Evolutionary conservation across 1,284 basidiomycete species (phyloP), one percentile per base, ranked within the genome.

Genomic region (Mycena sp.): DNA sequence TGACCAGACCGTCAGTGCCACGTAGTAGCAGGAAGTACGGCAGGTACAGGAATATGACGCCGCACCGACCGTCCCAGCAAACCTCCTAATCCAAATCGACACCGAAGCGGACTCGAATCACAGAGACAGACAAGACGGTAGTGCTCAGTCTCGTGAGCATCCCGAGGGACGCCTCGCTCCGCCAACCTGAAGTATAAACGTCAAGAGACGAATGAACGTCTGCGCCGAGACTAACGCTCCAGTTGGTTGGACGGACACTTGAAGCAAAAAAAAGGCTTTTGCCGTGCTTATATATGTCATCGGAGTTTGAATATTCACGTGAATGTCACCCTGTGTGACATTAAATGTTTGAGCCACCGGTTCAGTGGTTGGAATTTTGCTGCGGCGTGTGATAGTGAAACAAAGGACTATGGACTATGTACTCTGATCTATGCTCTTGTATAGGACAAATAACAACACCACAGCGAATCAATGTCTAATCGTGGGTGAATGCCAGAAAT

Each of bases 41-140:
- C 77, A 82, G 79, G 81, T 83, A 78, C 74, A 83, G 82, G 83
- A 85, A 86, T 86, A 86, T 86, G 80, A 83, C 78, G 81, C 82
- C 79, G 73, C 75, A 49, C 38, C 10, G 5, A 40, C 40, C 30
- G 21, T 23, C 40, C 19, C 40, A 9, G 58, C 69, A 48, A 61
- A 67, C 67, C 78, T 73, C 75, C 58, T 58, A 52, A 62, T 61
- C 62, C 70, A 81, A 74, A 54, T 85, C 83, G 64, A 84, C 81
- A 76, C 80, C 78, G 68, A 70, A 69, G 76, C 50, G 76, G 79
- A 84, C 73, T 78, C 38, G 48, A 16, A 43, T 29, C 23, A 17
- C 16, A 16, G 37, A 26, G 44, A 38, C 50, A 70, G 65, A 65
- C 52, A n/a, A 69, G 62, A 30, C 48, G 68, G 67, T 70, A 53